Conservation (phyloP, 2,329 filamentous ascomycete species). For the Fusarium hainanense region DNA sequence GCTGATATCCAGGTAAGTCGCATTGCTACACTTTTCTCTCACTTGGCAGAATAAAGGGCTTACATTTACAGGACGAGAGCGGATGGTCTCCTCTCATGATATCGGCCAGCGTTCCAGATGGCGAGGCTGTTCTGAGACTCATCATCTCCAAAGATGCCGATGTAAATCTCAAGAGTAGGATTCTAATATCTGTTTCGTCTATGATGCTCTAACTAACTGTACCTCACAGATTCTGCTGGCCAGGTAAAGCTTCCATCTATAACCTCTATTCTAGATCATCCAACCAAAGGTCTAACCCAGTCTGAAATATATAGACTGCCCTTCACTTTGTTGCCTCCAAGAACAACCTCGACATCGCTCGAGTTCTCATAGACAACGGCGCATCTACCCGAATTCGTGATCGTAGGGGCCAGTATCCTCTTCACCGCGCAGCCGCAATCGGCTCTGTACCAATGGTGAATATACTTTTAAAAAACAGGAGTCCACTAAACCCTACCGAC, state of each 20-base stretch:
- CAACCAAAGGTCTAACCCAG: not conserved
- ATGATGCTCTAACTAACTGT: conserved; percentile 1
- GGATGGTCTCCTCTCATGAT: conserved; percentile 92
- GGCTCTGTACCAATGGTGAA: conserved; percentile 90
- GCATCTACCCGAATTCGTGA: conserved; percentile 86
- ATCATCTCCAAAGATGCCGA: conserved; percentile 77
- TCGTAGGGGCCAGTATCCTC: conserved; percentile 85
- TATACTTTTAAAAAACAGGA: conserved; percentile 79
- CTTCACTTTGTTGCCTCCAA: conserved; percentile 95
- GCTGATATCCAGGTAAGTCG: conserved; percentile 76
- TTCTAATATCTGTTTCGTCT: not conserved
- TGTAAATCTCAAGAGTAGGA: conserved; percentile 75
- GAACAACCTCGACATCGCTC: conserved; percentile 83
- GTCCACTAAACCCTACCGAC: conserved; percentile 87
- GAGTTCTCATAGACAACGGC: conserved; percentile 78
- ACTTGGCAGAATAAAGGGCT: not conserved
- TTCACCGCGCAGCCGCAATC: conserved; percentile 91
- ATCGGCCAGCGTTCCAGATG: conserved; percentile 77
- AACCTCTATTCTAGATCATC: not conserved
- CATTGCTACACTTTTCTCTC: not conserved
- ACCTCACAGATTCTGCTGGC: conserved; percentile 68
- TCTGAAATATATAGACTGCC: conserved; percentile 69
- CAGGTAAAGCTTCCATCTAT: conserved; percentile 59
- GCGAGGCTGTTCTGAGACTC: conserved; percentile 74
- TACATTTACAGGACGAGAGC: conserved; percentile 69